Evolutionary conservation across 2,329 filamentous ascomycete species (phyloP).

Genomic region (Sordariomycetes sp.): DNA sequence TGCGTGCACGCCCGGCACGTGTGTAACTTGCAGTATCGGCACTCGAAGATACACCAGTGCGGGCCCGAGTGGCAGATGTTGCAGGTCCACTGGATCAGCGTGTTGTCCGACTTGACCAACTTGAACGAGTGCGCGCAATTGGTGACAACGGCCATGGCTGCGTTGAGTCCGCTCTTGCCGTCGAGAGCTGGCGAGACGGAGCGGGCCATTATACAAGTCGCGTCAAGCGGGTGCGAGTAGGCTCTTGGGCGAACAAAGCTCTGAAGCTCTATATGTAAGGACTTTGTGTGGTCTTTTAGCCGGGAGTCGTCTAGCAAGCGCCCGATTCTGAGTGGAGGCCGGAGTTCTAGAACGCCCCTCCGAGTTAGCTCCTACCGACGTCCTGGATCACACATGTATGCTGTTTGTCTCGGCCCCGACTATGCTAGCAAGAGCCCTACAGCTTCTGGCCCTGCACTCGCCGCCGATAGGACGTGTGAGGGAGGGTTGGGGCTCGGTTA

Average conservation of each 20-base stretch:
- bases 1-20: constrained; percentile 49
- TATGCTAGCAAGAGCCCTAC: background rate
- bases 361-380: background rate
- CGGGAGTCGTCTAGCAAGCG: background rate
- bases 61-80: constrained; percentile 53
- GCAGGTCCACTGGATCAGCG: constrained; percentile 55
- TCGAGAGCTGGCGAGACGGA: background rate
- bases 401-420: background rate
- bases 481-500: background rate
- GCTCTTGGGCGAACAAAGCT: background rate
- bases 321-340: background rate
- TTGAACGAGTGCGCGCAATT: constrained; percentile 53
- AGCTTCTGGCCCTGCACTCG: background rate
- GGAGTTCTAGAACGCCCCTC: background rate
- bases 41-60: constrained; percentile 60
- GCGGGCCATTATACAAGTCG: background rate
- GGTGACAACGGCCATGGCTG: constrained; percentile 40
- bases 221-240: background rate
- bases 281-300: background rate
- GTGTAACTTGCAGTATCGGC: constrained; percentile 57
- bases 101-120: constrained; percentile 57
- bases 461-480: background rate
- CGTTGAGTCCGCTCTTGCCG: constrained; percentile 3
- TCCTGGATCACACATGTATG: background rate
- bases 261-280: background rate